Conservation (phyloP, 73 alveolate genomes). For the Paramecium bursaria region DNA sequence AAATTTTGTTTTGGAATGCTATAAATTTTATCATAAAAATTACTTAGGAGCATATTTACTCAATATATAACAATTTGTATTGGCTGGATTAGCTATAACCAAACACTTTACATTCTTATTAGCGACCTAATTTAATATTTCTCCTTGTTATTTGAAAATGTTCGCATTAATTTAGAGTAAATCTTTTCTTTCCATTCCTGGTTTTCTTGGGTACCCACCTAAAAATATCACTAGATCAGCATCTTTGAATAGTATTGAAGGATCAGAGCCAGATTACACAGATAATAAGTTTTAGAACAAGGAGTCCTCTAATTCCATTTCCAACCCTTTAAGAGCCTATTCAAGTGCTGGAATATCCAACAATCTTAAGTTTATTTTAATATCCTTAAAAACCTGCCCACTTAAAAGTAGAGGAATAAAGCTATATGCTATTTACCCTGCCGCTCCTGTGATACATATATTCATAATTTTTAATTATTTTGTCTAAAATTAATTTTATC, state of each 20-base stretch:
- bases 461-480: neutral
- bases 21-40: neutral
- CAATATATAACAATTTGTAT: conserved; percentile 86
- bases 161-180: conserved; percentile 82
- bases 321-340: conserved; percentile 81
- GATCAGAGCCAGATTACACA: conserved; percentile 82
- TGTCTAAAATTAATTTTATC: too few species aligned
- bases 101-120: conserved; percentile 84
- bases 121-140: conserved; percentile 83
- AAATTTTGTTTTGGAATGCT: conserved; percentile 85
- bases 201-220: conserved; percentile 92
- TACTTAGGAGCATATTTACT: conserved; percentile 80
- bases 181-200: conserved; percentile 95
- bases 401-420: conserved; percentile 80
- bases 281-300: conserved; percentile 79
- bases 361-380: conserved; percentile 76
- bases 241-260: conserved; percentile 84
- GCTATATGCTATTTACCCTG: conserved; percentile 90
- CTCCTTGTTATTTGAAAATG: conserved; percentile 89
- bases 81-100: conserved; percentile 94
- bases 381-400: conserved; percentile 80
- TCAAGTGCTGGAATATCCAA: conserved; percentile 84
- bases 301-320: conserved; percentile 87
- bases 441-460: conserved; percentile 94
- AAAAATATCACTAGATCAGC: conserved; percentile 86